These are phyloP conservation scores for Linum trigynum DNA, from an alignment of 345 rosid genomes.

Conservation along the genomic window DNA sequence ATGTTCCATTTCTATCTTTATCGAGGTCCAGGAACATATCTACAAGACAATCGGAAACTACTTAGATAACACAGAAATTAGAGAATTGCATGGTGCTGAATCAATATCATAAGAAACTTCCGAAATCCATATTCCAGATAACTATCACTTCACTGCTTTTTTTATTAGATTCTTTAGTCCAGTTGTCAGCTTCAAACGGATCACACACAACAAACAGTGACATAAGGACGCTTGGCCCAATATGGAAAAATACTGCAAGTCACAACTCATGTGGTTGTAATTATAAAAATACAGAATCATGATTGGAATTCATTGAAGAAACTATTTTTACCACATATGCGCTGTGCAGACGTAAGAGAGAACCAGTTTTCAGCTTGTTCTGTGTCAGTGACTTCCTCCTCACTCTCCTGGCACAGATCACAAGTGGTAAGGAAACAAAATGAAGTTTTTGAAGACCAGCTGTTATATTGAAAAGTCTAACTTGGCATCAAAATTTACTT, in stretches of 20 bases:
- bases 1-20: constrained; percentile 83
- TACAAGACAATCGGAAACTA: constrained; percentile 22
- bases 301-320: neutral
- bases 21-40: constrained; percentile 97
- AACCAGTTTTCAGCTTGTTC: constrained; percentile 99
- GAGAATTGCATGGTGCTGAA: neutral
- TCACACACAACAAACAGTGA: neutral
- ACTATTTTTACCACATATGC: constrained; percentile 64
- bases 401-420: constrained; percentile 54
- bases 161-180: neutral
- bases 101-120: neutral
- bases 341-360: constrained; percentile 97
- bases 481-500: no score
- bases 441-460: no score
- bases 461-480: neutral
- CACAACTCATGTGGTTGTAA: neutral
- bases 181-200: neutral
- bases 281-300: neutral
- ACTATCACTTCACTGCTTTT: neutral
- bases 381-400: constrained; percentile 95
- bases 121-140: neutral
- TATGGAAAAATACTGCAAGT: neutral
- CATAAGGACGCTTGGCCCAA: neutral
- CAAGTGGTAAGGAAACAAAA: neutral
- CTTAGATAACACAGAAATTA: neutral